Conservation (phyloP, 495 filamentous ascomycete species). For the Choiromyces venosus region DNA sequence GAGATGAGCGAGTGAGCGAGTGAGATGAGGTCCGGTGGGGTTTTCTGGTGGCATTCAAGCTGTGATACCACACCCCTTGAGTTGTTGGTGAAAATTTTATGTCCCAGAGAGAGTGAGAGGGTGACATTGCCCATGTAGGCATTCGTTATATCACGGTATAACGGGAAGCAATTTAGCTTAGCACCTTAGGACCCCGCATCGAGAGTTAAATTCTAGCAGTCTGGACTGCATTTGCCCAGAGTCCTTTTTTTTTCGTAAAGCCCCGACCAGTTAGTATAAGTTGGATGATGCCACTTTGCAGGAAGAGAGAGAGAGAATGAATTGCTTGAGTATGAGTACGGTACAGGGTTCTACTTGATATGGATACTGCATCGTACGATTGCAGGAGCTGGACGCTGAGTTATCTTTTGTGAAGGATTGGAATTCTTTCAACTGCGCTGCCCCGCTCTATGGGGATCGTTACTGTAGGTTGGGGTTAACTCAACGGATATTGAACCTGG, state of each 20-base stretch:
- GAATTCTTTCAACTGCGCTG: background rate
- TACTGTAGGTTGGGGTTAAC: too few species aligned
- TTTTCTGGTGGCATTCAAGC: background rate
- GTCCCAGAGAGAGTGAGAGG: background rate
- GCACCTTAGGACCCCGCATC: too few species aligned
- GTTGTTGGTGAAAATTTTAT: background rate
- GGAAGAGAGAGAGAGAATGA: background rate
- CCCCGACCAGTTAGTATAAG: too few species aligned
- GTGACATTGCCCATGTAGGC: background rate
- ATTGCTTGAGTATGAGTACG: background rate
- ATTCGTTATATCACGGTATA: too few species aligned
- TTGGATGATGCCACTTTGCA: background rate
- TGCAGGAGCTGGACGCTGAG: background rate
- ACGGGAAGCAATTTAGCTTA: too few species aligned
- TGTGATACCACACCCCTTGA: background rate
- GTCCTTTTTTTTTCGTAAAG: too few species aligned
- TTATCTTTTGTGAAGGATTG: background rate
- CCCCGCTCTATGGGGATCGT: too few species aligned
- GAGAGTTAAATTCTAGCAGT: too few species aligned
- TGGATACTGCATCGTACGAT: too few species aligned
- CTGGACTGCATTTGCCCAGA: too few species aligned
- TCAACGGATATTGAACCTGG: too few species aligned
- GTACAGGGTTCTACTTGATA: background rate
- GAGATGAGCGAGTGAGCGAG: background rate
- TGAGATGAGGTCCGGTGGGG: background rate